Conservation (phyloP, 805 yeast genomes). For the Ascoidea tarda region DNA sequence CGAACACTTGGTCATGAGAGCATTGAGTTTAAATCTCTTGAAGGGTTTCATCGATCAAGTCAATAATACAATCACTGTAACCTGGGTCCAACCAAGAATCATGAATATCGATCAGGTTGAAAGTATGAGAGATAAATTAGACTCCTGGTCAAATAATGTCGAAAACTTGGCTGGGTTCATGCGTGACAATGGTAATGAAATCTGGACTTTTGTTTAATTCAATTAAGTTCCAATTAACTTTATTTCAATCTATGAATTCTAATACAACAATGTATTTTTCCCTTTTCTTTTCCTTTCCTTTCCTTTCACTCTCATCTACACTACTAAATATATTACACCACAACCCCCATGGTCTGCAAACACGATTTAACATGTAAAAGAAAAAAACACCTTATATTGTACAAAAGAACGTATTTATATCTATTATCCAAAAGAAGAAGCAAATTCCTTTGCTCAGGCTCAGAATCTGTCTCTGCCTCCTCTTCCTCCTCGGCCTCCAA, state of each 20-base stretch:
- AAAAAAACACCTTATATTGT: no score
- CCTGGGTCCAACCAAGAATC: constrained; percentile 95
- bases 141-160: constrained; percentile 70
- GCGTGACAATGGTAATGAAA: constrained; percentile 43
- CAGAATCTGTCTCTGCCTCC: no score
- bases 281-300: no score
- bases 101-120: constrained; percentile 72
- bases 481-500: constrained; percentile 12
- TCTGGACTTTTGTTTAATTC: constrained; percentile 32
- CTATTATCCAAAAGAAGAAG: no score
- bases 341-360: no score
- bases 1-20: constrained; percentile 84
- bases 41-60: constrained; percentile 90
- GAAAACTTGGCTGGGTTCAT: constrained; percentile 46
- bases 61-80: constrained; percentile 57
- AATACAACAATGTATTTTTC: no score
- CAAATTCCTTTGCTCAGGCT: no score
- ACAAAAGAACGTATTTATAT: no score
- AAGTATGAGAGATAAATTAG: constrained; percentile 58
- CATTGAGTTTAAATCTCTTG: constrained; percentile 70
- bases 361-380: no score
- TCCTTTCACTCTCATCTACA: no score
- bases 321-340: no score
- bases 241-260: no score
- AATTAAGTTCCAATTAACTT: neutral